Base-by-base conservation (phyloP, 78 protist genomes). In the Chrysochromulina parva region DNA sequence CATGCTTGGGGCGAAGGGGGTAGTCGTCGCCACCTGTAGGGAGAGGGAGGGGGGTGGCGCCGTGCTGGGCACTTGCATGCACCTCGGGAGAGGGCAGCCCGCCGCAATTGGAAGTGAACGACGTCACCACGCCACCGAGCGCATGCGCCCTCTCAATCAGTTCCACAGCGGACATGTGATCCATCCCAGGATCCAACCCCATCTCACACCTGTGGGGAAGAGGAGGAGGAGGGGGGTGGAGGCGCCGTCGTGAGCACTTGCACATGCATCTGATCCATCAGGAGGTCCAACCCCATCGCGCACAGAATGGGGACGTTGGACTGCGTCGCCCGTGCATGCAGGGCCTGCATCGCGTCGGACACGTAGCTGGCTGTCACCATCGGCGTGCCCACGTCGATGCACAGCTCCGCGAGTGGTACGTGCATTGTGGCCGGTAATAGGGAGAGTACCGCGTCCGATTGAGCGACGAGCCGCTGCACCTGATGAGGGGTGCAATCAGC, bases 81-180 rank as follows among this genome's bases (percentile, higher is more conserved):
- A 58, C 62, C 73, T 97, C 98, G 48, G 97, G 97, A 24, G 96
- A 93, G 3, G 97, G 97, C 0, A 97, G 91, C 28, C 97, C 98
- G 76, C 98, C 98, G 88, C 96, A 94, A 55, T 28, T 13, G 9
- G 92, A 82, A 24, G 53, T 0, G 91, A 94, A 89, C 38, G 48
- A 1, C 53, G 28, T 28, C 67, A 97, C 90, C 52, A 38, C 3
- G n/a, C 92, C 94, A 26, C 92, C 93, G 16, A 78, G 20, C 53
- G 20, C 24, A 9, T 28, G 85, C 50, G 74, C 91, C 14, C 28
- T 20, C 17, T 4, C 60, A 73, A 88, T 22, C 54, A 93, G 3
- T 57, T n/a, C 1, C 54, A 26, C 2, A 0, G 91, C 85, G 50
- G 85, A n/a, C 93, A 93, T 91, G 73, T 92, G 94, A 74, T 95